Conservation (phyloP, 2,329 filamentous ascomycete genomes). For the Colletotrichum costaricense region DNA sequence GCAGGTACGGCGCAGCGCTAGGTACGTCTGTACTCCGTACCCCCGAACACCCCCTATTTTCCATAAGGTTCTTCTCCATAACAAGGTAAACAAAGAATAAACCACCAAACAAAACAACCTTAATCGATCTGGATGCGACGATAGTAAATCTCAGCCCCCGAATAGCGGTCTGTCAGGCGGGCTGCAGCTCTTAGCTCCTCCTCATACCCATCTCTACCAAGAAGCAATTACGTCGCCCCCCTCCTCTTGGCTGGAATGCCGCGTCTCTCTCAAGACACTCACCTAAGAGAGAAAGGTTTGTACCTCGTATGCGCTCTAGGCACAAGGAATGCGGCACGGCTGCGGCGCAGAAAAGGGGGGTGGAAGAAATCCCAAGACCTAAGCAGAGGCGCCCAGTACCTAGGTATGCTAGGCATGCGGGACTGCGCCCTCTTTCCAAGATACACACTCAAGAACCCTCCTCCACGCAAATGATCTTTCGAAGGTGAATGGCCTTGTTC, state of each 20-base stretch:
- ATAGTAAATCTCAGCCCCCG: background rate
- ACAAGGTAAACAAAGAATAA: background rate
- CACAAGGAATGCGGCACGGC: constrained; percentile 6
- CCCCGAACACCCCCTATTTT: background rate
- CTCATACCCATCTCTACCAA: background rate
- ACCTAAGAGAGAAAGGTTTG: background rate
- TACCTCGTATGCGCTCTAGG: background rate
- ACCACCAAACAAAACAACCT: constrained; percentile 28
- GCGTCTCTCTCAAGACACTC: background rate
- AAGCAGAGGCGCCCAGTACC: background rate
- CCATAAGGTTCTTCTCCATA: background rate
- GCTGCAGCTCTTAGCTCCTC: constrained; percentile 6
- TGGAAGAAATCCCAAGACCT: background rate
- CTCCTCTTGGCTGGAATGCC: background rate
- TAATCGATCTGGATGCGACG: constrained; percentile 8
- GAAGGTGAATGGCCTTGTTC: background rate
- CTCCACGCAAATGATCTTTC: background rate
- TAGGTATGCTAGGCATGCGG: background rate
- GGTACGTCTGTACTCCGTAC: background rate
- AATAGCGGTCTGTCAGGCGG: background rate
- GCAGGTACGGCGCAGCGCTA: constrained; percentile 22
- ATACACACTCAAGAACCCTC: background rate
- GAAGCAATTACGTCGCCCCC: background rate
- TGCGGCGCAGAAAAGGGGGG: background rate
- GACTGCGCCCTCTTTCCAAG: background rate